Base-by-base conservation (phyloP, 768 basidiomycete species). In the Ramaria sp. region DNA sequence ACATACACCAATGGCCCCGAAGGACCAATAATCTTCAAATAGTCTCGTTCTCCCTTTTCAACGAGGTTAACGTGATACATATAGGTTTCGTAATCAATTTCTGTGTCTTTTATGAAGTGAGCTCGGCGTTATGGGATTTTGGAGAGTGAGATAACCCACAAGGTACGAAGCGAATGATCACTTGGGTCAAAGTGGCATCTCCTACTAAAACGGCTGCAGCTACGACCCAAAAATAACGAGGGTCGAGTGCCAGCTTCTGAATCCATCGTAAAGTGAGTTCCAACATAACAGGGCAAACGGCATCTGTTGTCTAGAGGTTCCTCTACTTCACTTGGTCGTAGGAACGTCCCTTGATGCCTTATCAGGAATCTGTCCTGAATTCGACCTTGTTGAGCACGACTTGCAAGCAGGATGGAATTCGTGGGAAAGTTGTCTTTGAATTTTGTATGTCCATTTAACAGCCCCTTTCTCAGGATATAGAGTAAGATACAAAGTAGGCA, bases 51-150 rank as follows among this genome's bases (percentile, higher is more conserved):
- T 32, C 93, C 93, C 52, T 79, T 77, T 45, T 88, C 61, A 69
- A 88, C 92, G 39, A 85, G 65, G 54, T 83, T 76, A 0, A 88
- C 77, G 51, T 98, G 96, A 50, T 84, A 71, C 82, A 97, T 91
- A 65, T 99, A 99, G 0, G 96, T 97, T 63, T 84, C 78, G 83
- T 90, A 98, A 70, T 99, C 96, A 62, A 99, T 99, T 69, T 99
- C 94, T 10, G 96, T 98, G 70, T 94, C 95, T 97, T 71, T 49
- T 44, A 41, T 57, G 28, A 34, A 25, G 16, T 22, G 18, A 49
- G 32, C 32, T 44, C 36, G 42, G 45, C 27, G 45, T 57, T 58
- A 57, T 10, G 32, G 32, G 50, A 24, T 34, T 12, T 36, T 5
- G n/a, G 38, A 48, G 22, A 36, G 25, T 16, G 15, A 13, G 25